Conservation (phyloP, 192 early-diverging fungal species). For the Umbelopsis sp. region DNA sequence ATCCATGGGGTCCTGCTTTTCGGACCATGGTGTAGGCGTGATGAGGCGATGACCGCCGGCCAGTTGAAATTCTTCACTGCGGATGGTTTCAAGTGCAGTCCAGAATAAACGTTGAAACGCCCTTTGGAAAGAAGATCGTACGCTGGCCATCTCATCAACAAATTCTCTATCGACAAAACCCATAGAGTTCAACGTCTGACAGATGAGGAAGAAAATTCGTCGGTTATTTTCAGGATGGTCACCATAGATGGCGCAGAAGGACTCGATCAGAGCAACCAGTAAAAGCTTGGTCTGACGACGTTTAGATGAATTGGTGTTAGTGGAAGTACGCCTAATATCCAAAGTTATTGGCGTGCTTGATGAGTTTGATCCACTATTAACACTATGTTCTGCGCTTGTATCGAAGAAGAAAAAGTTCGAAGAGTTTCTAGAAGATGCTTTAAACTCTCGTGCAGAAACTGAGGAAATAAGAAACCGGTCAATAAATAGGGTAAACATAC, state of each 20-base stretch:
- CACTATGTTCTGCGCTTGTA: not conserved
- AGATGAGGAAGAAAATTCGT: slow-evolving; percentile 84
- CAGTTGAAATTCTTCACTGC: slow-evolving; percentile 39
- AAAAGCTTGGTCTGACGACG: slow-evolving; percentile 75
- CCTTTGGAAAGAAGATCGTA: slow-evolving; percentile 82
- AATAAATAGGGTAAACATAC: too few relatives aligned
- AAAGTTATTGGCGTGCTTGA: not conserved
- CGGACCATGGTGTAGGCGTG: slow-evolving; percentile 6
- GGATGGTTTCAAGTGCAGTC: slow-evolving; percentile 75
- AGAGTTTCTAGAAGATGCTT: slow-evolving; percentile 19
- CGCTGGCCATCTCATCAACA: slow-evolving; percentile 72
- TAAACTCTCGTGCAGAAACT: not conserved
- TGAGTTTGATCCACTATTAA: not conserved
- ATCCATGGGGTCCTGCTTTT: not conserved
- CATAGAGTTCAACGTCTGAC: slow-evolving; percentile 83
- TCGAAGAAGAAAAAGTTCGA: slow-evolving; percentile 18
- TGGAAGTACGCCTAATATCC: not conserved
- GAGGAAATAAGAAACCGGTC: too few relatives aligned
- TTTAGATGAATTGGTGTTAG: not conserved
- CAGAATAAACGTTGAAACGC: slow-evolving; percentile 85
- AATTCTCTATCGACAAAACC: slow-evolving; percentile 78
- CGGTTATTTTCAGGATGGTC: slow-evolving; percentile 84
- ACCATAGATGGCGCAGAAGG: slow-evolving; percentile 89
- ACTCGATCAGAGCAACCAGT: slow-evolving; percentile 87
- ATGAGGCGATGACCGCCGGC: slow-evolving; percentile 8